phyloP scores from a whole-genome alignment of 2,329 filamentous ascomycete genomes.

The Aureobasidium sp. region DNA sequence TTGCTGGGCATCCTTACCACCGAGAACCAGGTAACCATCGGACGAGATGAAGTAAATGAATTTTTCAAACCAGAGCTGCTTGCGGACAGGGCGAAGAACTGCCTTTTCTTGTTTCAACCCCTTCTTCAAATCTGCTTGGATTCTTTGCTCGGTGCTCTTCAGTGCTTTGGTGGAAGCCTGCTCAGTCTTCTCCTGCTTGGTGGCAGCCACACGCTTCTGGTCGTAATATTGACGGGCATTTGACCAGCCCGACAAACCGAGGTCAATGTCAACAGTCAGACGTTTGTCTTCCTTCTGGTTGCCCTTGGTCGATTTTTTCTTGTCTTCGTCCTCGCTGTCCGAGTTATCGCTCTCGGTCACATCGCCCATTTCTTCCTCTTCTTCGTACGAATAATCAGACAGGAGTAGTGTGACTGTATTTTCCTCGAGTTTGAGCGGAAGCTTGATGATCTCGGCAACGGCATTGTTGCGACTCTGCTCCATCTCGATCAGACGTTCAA shows the following conservation, averaged over 20 bases:
- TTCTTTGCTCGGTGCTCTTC: conserved; percentile 85
- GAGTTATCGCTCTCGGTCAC: conserved; percentile 61
- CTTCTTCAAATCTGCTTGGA: conserved; percentile 76
- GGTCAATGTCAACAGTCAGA: conserved; percentile 75
- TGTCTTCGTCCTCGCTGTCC: conserved; percentile 51
- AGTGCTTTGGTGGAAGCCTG: conserved; percentile 75
- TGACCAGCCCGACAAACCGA: conserved; percentile 73
- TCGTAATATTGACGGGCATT: conserved; percentile 92
- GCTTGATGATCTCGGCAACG: conserved; percentile 77
- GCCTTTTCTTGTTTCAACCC: conserved; percentile 88
- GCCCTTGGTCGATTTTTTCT: conserved; percentile 19
- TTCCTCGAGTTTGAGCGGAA: conserved; percentile 84
- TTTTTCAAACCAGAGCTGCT: conserved; percentile 93
- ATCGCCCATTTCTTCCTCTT: conserved; percentile 52
- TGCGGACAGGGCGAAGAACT: conserved; percentile 72
- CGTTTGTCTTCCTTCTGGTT: conserved; percentile 33
- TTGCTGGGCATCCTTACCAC: conserved; percentile 77
- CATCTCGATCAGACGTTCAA: conserved; percentile 78
- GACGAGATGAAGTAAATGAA: conserved; percentile 93
- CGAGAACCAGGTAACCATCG: conserved; percentile 88
- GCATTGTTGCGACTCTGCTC: conserved; percentile 76
- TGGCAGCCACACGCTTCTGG: conserved; percentile 73
- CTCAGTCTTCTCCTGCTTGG: conserved; percentile 81
- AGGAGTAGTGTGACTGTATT: conserved; percentile 78
- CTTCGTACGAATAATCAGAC: conserved; percentile 59